These are phyloP conservation scores for Endoconidiophora laricicola DNA, from an alignment of 2,329 filamentous ascomycete genomes.

Conservation along the genomic window DNA sequence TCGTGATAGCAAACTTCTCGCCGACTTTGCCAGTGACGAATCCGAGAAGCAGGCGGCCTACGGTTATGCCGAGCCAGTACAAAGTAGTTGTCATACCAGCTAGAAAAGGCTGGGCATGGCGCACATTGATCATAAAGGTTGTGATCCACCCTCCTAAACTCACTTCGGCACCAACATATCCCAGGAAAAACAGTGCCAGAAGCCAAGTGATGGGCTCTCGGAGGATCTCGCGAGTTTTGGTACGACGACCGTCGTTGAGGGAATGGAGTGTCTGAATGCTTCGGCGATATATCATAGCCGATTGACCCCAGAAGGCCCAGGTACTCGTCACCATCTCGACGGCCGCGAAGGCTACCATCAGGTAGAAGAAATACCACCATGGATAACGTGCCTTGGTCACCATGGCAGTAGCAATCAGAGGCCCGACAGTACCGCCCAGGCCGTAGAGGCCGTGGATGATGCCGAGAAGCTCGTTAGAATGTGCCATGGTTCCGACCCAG, in stretches of 20 bases:
- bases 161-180: constrained; percentile 66
- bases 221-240: constrained; percentile 30
- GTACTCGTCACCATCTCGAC: constrained; percentile 37
- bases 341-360: constrained; percentile 45
- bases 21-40: constrained; percentile 61
- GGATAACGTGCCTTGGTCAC: constrained; percentile 42
- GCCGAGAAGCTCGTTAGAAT: constrained; percentile 56
- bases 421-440: constrained; percentile 50
- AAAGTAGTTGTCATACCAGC: constrained; percentile 62
- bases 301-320: constrained; percentile 46
- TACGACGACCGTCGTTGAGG: constrained; percentile 23
- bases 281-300: constrained; percentile 37
- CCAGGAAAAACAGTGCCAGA: constrained; percentile 55
- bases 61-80: constrained; percentile 70
- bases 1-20: constrained; percentile 47
- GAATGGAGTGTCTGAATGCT: constrained; percentile 16
- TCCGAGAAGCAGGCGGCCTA: constrained; percentile 55
- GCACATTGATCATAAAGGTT: constrained; percentile 69
- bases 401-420: constrained; percentile 56
- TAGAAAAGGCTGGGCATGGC: constrained; percentile 50
- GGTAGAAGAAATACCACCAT: constrained; percentile 64
- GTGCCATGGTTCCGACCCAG: constrained; percentile 53
- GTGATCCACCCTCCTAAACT: constrained; percentile 64
- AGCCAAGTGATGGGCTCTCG: constrained; percentile 48
- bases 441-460: constrained; percentile 59